Evolutionary conservation across 2,329 filamentous ascomycete genomes (phyloP).

Genomic region (Tolypocladium tundrense): DNA sequence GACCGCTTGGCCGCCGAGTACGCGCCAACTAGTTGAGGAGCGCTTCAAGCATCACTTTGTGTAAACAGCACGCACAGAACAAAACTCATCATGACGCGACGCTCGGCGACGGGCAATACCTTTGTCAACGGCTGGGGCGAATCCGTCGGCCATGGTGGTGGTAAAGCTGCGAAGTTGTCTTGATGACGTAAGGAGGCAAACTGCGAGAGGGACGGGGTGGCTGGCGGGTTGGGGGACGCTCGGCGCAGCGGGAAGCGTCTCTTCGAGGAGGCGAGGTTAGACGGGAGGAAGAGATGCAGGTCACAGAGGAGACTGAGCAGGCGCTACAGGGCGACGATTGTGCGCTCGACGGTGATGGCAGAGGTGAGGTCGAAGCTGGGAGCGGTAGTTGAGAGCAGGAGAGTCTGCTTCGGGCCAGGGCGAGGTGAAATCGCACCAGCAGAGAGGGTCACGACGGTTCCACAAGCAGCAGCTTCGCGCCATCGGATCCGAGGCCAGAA

Average conservation of each 20-base stretch:
- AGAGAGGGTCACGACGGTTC: slow-evolving; percentile 1
- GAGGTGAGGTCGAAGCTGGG: neutral
- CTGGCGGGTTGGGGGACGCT: neutral
- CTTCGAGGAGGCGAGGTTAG: neutral
- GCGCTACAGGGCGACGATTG: neutral
- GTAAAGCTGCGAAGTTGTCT: slow-evolving; percentile 13
- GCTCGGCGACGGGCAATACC: slow-evolving; percentile 14
- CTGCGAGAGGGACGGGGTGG: neutral
- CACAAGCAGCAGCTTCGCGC: neutral
- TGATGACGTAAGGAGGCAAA: slow-evolving; percentile 9
- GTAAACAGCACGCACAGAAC: neutral
- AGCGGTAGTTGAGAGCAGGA: neutral
- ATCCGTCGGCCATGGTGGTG: slow-evolving; percentile 22
- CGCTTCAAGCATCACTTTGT: no score
- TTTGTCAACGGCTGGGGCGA: slow-evolving; percentile 24
- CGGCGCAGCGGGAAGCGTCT: neutral
- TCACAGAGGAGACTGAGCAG: neutral
- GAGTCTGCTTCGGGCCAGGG: neutral
- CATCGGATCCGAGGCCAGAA: neutral
- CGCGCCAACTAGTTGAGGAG: neutral
- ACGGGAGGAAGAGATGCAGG: neutral
- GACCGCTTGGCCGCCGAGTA: no score
- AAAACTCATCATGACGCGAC: neutral
- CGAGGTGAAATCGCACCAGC: neutral
- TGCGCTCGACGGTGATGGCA: neutral